Conservation (phyloP, 2,329 filamentous ascomycete species). For the Neospermospora avenae region DNA sequence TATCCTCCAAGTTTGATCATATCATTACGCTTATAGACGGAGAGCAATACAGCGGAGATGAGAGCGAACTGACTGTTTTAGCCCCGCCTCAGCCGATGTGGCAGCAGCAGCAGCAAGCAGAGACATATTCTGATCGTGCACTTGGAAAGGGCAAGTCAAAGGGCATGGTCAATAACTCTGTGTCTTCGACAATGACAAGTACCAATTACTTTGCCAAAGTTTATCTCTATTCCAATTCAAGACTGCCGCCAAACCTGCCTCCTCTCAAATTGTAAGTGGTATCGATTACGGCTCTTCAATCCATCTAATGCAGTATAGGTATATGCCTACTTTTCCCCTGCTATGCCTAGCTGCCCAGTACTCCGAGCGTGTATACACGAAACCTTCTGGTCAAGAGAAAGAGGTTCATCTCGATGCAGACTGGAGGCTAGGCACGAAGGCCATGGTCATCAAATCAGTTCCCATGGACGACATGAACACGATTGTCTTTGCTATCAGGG, state of each 20-base stretch:
- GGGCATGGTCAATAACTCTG: constrained; percentile 36
- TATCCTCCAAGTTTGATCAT: constrained; percentile 61
- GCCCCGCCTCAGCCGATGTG: constrained; percentile 18
- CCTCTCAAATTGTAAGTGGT: constrained; percentile 60
- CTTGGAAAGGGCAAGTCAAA: constrained; percentile 33
- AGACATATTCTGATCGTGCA: constrained; percentile 15
- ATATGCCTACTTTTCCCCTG: constrained; percentile 72
- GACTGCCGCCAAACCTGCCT: constrained; percentile 63
- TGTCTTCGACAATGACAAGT: constrained; percentile 40
- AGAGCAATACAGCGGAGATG: constrained; percentile 51
- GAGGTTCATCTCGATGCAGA: constrained; percentile 69
- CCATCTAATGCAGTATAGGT: constrained; percentile 41
- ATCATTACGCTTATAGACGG: constrained; percentile 71
- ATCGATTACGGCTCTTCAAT: not conserved
- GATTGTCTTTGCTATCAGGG: constrained; percentile 80
- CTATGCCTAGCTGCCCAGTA: constrained; percentile 77
- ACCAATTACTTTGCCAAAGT: constrained; percentile 71
- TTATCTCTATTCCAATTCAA: constrained; percentile 74
- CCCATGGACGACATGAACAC: constrained; percentile 74
- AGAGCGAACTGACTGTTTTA: constrained; percentile 47
- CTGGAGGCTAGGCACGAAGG: constrained; percentile 72
- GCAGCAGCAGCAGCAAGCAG: constrained; percentile 29
- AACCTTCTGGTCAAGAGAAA: constrained; percentile 58
- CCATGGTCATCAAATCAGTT: constrained; percentile 80
- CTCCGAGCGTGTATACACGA: constrained; percentile 70